Percentiles rank a stretch among this genome's conserved stretches.
phyloP scores from a whole-genome alignment of 106 monocot genomes.

The Chionographis japonica region DNA sequence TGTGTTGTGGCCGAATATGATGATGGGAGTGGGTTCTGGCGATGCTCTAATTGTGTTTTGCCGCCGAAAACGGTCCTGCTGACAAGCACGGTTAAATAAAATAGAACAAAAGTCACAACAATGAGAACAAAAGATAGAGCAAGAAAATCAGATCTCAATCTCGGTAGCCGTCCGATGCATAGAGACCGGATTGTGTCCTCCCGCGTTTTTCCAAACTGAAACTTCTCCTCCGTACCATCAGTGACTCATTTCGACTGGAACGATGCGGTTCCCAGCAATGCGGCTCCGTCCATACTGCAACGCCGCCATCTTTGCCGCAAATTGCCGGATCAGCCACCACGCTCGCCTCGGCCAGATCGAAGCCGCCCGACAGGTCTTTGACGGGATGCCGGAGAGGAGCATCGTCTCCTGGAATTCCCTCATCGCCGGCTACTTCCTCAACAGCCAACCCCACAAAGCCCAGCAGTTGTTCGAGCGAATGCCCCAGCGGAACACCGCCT shows the following conservation, averaged over 20 bases:
- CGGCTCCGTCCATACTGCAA: conserved; percentile 8
- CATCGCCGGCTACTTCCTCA: conserved; percentile 37
- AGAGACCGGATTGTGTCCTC: too few relatives aligned
- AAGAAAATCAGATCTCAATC: too few relatives aligned
- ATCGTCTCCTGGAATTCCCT: conserved; percentile 33
- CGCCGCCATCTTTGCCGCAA: conserved; percentile 24
- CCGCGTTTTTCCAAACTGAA: too few relatives aligned
- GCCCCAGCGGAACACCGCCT: conserved; percentile 30
- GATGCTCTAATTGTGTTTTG: too few relatives aligned
- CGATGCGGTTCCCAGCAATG: conserved; percentile 16
- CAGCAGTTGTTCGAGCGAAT: conserved; percentile 36
- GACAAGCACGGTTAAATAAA: too few relatives aligned
- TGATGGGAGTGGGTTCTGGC: too few relatives aligned
- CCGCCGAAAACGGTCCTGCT: too few relatives aligned
- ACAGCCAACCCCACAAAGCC: conserved; percentile 22
- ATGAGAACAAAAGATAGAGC: too few relatives aligned
- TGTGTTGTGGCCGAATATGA: too few relatives aligned
- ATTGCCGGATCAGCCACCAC: conserved; percentile 22
- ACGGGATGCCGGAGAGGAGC: conserved; percentile 17
- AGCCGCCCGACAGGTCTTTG: conserved; percentile 17
- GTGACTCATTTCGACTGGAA: not conserved
- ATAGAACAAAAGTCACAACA: too few relatives aligned
- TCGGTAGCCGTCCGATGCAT: too few relatives aligned
- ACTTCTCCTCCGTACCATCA: not conserved
- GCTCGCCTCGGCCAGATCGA: conserved; percentile 12